Percentiles rank a stretch among this genome's conserved stretches.
phyloP scores from a whole-genome alignment of 2,329 filamentous ascomycete species.

The Trichoderma citrinoviride region DNA sequence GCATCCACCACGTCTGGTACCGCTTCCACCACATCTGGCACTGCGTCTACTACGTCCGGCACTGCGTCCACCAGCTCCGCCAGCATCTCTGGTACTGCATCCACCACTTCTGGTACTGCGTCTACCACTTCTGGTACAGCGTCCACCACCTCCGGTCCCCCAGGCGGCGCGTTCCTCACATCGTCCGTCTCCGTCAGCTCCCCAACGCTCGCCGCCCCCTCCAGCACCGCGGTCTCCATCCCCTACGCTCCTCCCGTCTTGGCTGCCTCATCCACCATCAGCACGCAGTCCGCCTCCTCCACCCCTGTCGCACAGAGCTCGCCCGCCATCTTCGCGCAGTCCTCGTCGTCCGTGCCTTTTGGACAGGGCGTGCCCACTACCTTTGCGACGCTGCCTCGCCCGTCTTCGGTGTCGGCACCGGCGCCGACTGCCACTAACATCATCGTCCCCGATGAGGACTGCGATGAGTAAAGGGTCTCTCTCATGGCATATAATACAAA shows the following conservation, averaged over 20 bases:
- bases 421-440: not conserved
- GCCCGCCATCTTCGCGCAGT: not conserved
- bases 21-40: not conserved
- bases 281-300: not conserved
- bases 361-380: slow-evolving; percentile 3
- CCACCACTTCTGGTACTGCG: not conserved
- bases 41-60: not conserved
- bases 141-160: not conserved
- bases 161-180: not conserved
- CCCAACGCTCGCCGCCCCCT: not conserved
- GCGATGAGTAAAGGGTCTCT: not conserved
- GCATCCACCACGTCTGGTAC: not conserved
- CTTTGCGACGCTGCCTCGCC: slow-evolving; percentile 4
- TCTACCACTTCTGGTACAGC: not conserved
- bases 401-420: not conserved
- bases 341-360: not conserved
- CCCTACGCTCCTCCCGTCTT: not conserved
- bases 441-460: not conserved
- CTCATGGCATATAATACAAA: not conserved
- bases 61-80: not conserved
- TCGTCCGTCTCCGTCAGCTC: not conserved
- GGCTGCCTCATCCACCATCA: not conserved
- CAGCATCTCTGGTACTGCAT: too few species aligned
- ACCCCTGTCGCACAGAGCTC: not conserved
- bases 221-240: not conserved